phyloP scores from a whole-genome alignment of 805 yeast genomes.

The Kodamaea sagamina region DNA sequence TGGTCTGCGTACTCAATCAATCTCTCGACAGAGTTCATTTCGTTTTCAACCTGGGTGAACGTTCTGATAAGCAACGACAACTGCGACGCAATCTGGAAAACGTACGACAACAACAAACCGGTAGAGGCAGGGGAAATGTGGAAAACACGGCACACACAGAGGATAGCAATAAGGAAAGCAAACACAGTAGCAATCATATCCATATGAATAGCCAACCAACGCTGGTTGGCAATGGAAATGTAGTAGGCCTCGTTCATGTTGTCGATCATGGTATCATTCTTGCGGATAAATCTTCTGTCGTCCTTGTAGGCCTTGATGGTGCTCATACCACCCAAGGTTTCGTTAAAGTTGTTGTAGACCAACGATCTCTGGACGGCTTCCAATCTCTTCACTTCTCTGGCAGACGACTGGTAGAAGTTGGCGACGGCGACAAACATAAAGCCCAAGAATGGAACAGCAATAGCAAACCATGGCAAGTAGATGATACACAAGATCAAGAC shows the following conservation, averaged over 20 bases:
- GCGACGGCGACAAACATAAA: slow-evolving; percentile 47
- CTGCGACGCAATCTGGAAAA: slow-evolving; percentile 55
- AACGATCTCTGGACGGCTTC: slow-evolving; percentile 72
- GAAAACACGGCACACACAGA: slow-evolving; percentile 63
- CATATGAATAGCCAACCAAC: slow-evolving; percentile 70
- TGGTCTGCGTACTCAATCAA: slow-evolving; percentile 60
- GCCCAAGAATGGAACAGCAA: slow-evolving; percentile 58
- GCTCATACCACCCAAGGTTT: slow-evolving; percentile 63
- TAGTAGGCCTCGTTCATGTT: slow-evolving; percentile 69
- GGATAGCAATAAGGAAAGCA: slow-evolving; percentile 55
- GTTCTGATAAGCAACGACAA: slow-evolving; percentile 64
- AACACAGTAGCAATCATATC: slow-evolving; percentile 56
- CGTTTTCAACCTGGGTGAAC: slow-evolving; percentile 71
- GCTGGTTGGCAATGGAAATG: slow-evolving; percentile 63
- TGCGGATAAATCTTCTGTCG: slow-evolving; percentile 47
- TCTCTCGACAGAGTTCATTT: slow-evolving; percentile 77
- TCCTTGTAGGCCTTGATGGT: slow-evolving; percentile 64
- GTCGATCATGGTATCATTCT: slow-evolving; percentile 51
- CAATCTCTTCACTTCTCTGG: slow-evolving; percentile 74
- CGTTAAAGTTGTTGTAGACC: slow-evolving; percentile 73
- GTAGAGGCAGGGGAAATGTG: slow-evolving; percentile 61
- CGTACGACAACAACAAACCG: slow-evolving; percentile 68
- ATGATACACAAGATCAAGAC: slow-evolving; percentile 64
- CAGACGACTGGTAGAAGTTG: slow-evolving; percentile 64
- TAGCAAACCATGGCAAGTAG: slow-evolving; percentile 75